Conservation (phyloP, 2,329 filamentous ascomycete species). For the Metarhizium album region DNA sequence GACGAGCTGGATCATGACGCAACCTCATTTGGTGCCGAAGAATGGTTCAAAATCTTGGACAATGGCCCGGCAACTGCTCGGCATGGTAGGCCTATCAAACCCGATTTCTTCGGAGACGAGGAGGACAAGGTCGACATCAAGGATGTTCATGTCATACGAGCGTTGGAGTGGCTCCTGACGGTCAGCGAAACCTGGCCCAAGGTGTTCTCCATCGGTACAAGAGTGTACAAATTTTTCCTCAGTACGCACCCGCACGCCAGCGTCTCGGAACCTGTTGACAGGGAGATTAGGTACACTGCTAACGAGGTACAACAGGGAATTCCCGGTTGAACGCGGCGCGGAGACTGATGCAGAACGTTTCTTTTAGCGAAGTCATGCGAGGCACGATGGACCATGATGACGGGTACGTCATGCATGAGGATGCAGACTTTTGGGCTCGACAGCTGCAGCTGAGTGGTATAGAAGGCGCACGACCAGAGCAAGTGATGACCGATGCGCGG, state of each 20-base stretch:
- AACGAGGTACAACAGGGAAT: conserved; percentile 25
- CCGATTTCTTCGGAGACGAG: conserved; percentile 60
- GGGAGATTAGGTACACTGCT: too few relatives aligned
- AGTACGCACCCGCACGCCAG: conserved; percentile 43
- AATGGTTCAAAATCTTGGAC: conserved; percentile 41
- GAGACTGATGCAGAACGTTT: conserved; percentile 38
- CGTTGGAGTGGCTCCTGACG: conserved; percentile 75
- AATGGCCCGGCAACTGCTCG: conserved; percentile 20
- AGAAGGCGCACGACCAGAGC: conserved; percentile 25
- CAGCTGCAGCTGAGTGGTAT: conserved; percentile 25
- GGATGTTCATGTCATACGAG: conserved; percentile 62
- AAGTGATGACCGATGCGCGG: conserved; percentile 43
- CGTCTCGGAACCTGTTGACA: not conserved
- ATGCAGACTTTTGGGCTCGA: conserved; percentile 28
- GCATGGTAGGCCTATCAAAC: conserved; percentile 52
- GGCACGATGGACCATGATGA: conserved; percentile 27
- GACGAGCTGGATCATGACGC: conserved; percentile 30
- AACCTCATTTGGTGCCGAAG: conserved; percentile 27
- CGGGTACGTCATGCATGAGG: conserved; percentile 28
- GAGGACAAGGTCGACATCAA: conserved; percentile 42
- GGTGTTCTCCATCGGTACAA: conserved; percentile 56
- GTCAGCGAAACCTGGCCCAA: conserved; percentile 62
- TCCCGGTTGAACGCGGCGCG: conserved; percentile 45
- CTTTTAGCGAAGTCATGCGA: conserved; percentile 37
- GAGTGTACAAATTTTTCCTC: conserved; percentile 74